Base-by-base conservation (phyloP, 306 rosid genomes). In the Coriaria nepalensis region DNA sequence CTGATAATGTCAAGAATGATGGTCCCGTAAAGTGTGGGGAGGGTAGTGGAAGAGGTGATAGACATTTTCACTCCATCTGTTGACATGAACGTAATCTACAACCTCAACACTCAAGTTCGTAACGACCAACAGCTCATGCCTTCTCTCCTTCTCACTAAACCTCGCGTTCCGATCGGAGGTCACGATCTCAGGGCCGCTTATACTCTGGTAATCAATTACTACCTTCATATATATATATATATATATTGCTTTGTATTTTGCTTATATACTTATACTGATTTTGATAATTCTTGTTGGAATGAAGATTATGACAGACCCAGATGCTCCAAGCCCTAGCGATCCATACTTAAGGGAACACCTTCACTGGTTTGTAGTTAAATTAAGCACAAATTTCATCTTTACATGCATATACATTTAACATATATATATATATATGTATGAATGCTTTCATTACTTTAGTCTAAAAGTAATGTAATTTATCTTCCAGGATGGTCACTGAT, bases 251-350 rank as follows among this genome's bases (percentile, higher is more conserved):
- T 20, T 20, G 29, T 20, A 20, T 20, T 20, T 20, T 3, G 3
- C 29, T 20, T 20, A 3, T 20, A n/a, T n/a, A n/a, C n/a, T n/a
- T n/a, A n/a, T n/a, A n/a, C n/a, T n/a, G n/a, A n/a, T 20, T 20
- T 3, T 20, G 29, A 20, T 20, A 20, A 20, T 20, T 20, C 3
- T 20, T 20, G 29, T 20, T 20, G 1, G 29, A 20, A 20, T 20
- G 29, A 20, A 73, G 96, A 49, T 83, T 57, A 83, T 87, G 96
- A 80, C 94, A 4, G 93, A 87, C 55, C 96, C 96, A 14, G 96
- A 87, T 76, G 90, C 81, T 63, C 94, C 96, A 55, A 73, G 87
- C 61, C 96, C 96, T 37, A 87, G 96, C 53, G 85, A 87, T 51
- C 93, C 96, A 59, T 52, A 65, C 59, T 59, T 78, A 43, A 78